Base-by-base conservation (phyloP, 2,329 filamentous ascomycete species). In the Eutypella sp. region DNA sequence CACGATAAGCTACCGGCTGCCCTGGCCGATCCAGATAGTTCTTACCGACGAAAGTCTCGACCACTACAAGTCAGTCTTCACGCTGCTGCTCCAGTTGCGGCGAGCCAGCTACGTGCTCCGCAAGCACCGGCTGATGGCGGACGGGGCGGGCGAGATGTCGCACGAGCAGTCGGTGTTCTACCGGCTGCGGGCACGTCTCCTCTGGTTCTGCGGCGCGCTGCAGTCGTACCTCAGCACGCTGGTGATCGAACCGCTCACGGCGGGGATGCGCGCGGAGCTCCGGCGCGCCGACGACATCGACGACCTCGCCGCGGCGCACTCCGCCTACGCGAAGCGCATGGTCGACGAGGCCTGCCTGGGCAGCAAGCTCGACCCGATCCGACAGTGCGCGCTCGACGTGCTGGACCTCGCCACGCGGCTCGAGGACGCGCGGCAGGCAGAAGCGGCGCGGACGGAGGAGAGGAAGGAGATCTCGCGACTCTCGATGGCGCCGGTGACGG, bases 141-240 rank as follows among this genome's bases (percentile, higher is more conserved):
- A 70, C 47, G 66, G 62, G 27, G 63, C 70, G 37, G 51, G 60
- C 25, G 63, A 66, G 18, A 55, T 58, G 20, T 68, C 66, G 56
- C 57, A 63, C n/a, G 73, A 75, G 42, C 68, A 69, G 13, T 69
- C 71, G 0, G 53, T 71, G 3, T 84, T 78, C 57, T 82, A 79
- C 60, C 69, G 73, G 15, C 69, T 92, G 8, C 81, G 87, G 31
- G 80, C 82, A 24, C 81, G 78, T 41, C 72, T 95, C 3, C 68
- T 90, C 10, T 92, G 88, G 85, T 92, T 95, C 65, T 79, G 80
- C 52, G 85, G 84, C 51, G 81, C 78, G 0, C 58, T 96, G 2
- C 84, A 89, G 57, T 82, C 83, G 8, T 93, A 96, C 59, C 69
- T 95, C 4, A 84, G 82, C 3, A 84, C 82, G 15, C 75, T 89